Percentiles rank a stretch among this genome's conserved stretches.
Evolutionary conservation across 441 rosid genomes (phyloP).

Genomic region (Mallotus japonicus): DNA sequence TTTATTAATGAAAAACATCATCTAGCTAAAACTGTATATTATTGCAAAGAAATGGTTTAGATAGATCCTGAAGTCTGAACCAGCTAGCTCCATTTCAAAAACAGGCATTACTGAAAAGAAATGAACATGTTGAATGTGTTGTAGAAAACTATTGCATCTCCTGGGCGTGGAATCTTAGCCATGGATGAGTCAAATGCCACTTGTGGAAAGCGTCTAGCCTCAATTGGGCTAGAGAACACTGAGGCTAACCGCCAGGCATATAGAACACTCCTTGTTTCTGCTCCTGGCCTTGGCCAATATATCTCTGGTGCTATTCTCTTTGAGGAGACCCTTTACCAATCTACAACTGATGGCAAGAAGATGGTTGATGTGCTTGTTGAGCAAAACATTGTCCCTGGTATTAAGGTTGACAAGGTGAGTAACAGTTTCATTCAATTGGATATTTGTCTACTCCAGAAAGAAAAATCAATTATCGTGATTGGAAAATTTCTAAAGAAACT

Average conservation of each 20-base stretch:
- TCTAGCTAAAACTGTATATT: too few relatives aligned
- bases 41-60: background rate
- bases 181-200: constrained; percentile 96
- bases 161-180: constrained; percentile 86
- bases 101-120: background rate
- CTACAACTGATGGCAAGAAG: constrained; percentile 69
- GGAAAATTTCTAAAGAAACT: background rate
- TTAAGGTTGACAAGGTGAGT: constrained; percentile 84
- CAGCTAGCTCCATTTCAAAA: background rate
- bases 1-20: too few relatives aligned
- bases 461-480: background rate
- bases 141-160: constrained; percentile 79
- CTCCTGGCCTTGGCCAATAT: constrained; percentile 72
- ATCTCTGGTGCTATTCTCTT: constrained; percentile 78
- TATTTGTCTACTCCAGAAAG: too few relatives aligned
- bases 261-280: constrained; percentile 68
- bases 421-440: background rate
- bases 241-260: constrained; percentile 94
- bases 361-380: constrained; percentile 83
- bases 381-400: constrained; percentile 82
- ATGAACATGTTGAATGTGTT: background rate
- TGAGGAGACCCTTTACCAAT: constrained; percentile 87
- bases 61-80: background rate
- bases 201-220: constrained; percentile 75
- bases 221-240: constrained; percentile 77